These are phyloP conservation scores for Chlamydomonas asymmetrica DNA, from an alignment of 139 green algal genomes.

Conservation along the genomic window DNA sequence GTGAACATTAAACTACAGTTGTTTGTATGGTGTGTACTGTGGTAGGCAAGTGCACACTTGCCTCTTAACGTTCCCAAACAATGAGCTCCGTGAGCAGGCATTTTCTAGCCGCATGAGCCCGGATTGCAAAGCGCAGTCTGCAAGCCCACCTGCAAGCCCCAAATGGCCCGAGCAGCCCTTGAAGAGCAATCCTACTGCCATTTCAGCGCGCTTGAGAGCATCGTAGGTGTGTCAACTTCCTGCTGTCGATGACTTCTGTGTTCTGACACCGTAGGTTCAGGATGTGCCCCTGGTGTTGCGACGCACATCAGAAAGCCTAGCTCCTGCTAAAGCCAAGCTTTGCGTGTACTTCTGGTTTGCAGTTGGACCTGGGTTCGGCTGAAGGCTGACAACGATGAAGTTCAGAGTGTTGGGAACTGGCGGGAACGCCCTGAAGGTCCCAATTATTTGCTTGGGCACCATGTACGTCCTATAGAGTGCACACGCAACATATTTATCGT, in stretches of 20 bases:
- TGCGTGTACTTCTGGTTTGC: background rate
- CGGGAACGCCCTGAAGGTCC: constrained; percentile 60
- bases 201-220: too few relatives aligned
- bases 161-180: background rate
- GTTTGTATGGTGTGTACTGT: background rate
- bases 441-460: constrained; percentile 67
- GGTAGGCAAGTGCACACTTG: background rate
- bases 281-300: too few relatives aligned
- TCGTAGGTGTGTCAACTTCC: too few relatives aligned
- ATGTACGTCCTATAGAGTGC: too few relatives aligned
- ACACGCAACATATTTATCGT: constrained; percentile 21
- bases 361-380: background rate
- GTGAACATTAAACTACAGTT: background rate
- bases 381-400: background rate
- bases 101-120: background rate
- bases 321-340: background rate
- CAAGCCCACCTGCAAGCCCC: background rate
- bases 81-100: background rate
- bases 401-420: constrained; percentile 6
- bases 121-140: background rate
- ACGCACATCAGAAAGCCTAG: background rate
- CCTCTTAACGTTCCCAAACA: background rate
- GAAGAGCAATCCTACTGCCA: background rate
- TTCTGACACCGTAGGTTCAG: too few relatives aligned
- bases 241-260: too few relatives aligned